Base-by-base conservation (phyloP, 306 rosid species). In the Cucumis sativus region DNA sequence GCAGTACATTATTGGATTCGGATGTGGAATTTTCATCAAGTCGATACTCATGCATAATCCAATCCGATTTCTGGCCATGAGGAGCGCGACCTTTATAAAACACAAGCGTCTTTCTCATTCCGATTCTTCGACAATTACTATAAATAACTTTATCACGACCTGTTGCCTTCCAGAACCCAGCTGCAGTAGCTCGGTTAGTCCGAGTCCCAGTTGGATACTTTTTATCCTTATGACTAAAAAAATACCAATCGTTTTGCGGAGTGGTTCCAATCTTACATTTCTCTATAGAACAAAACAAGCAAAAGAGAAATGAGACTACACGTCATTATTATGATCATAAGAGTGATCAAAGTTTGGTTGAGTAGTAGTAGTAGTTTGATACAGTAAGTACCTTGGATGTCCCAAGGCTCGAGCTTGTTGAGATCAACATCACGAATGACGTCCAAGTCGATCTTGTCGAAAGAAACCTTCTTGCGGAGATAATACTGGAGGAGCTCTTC, bases 381-480 rank as follows among this genome's bases (percentile, higher is more conserved):
- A 28, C 2, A 28, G 30, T 28, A 28, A 28, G 30, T 28, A 95
- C 98, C 98, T 95, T 90, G 98, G 9, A 95, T 92, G 64, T 95
- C 99, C 99, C 99, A 95, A 0, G 99, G 99, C 79, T 95, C 99
- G 35, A 92, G 97, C 86, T 95, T 95, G 83, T 95, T 95, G 82
- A 95, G 99, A 89, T 95, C 99, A 15, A 92, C 92, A 16, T 95
- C 99, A 1, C 90, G 91, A 71, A 95, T 95, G 0, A 95, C 99
- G 47, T 95, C 93, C 13, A 92, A 91, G 68, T 92, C 97, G 77
- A 92, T 90, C 80, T 85, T 86, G 79, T 92, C 90, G 61, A 79
- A 84, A 10, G 92, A 88, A 30, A 90, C 96, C 83, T 92, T 90
- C 91, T 90, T 92, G 84, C 88, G 85, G 64, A 92, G 81, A 83